Conservation (phyloP, 140 eudicot genomes). For the Erigeron philadelphicus region DNA sequence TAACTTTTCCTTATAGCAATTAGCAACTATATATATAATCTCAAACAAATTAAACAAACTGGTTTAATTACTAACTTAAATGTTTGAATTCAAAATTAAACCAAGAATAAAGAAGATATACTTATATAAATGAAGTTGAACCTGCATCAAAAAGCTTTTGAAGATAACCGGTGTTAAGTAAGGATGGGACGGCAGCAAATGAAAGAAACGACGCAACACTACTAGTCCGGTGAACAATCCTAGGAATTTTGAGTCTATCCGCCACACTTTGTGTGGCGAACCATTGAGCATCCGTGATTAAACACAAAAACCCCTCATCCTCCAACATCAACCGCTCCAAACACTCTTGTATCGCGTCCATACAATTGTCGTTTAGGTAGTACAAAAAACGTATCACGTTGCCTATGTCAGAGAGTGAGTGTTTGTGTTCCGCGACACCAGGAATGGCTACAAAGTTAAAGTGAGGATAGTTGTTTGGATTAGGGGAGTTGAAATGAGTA, state of each 20-base stretch:
- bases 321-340: constrained; percentile 24
- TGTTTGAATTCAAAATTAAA: too few relatives aligned
- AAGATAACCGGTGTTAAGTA: constrained; percentile 29
- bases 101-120: neutral
- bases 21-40: too few relatives aligned
- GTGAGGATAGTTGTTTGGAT: constrained; percentile 35
- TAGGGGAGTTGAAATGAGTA: constrained; percentile 31
- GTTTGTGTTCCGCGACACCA: neutral
- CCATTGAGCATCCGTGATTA: constrained; percentile 42
- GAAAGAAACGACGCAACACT: constrained; percentile 24
- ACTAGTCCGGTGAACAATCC: constrained; percentile 35
- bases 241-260: constrained; percentile 28
- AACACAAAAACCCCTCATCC: constrained; percentile 23
- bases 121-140: neutral
- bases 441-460: constrained; percentile 35
- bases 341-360: constrained; percentile 28
- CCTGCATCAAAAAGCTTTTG: constrained; percentile 7
- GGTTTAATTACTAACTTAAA: too few relatives aligned
- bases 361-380: constrained; percentile 9
- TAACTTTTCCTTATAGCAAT: too few relatives aligned
- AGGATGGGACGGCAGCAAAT: constrained; percentile 2
- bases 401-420: neutral
- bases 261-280: constrained; percentile 26
- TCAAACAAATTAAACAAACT: too few relatives aligned
- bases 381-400: neutral